Conservation (phyloP, 1,284 basidiomycete genomes). For the Pyrrhoderma noxium region DNA sequence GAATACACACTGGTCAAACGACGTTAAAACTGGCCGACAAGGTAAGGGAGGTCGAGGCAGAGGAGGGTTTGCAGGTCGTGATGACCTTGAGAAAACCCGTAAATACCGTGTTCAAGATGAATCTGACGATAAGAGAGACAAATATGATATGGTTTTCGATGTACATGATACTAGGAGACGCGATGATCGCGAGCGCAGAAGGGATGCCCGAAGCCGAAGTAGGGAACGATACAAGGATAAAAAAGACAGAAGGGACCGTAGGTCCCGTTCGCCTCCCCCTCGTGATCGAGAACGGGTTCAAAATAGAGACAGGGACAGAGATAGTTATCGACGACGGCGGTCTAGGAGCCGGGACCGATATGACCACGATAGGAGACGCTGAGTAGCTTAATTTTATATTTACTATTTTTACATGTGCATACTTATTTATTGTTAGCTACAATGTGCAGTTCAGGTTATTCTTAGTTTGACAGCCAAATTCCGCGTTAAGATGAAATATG, state of each 20-base stretch:
- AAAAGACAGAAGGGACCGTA: constrained; percentile 19
- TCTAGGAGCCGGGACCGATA: constrained; percentile 13
- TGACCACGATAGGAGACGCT: constrained; percentile 5
- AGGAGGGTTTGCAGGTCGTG: constrained; percentile 57
- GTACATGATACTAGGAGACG: constrained; percentile 25
- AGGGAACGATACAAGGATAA: constrained; percentile 18
- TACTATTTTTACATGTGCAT: background rate
- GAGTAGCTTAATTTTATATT: background rate
- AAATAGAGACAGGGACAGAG: constrained; percentile 13
- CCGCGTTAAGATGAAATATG: no score
- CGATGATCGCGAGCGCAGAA: constrained; percentile 22
- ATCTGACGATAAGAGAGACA: constrained; percentile 23
- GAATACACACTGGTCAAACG: constrained; percentile 69
- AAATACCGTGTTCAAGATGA: constrained; percentile 44
- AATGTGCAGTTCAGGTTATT: no score
- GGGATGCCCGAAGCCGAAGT: constrained; percentile 25
- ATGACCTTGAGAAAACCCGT: constrained; percentile 63
- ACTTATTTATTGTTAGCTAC: background rate
- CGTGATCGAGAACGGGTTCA: constrained; percentile 17
- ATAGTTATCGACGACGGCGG: constrained; percentile 6
- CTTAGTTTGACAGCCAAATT: no score
- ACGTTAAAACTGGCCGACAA: constrained; percentile 46
- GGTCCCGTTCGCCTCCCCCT: background rate
- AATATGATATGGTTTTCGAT: constrained; percentile 76
- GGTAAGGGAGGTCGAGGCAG: constrained; percentile 24